Base-by-base conservation (phyloP, 1,139 yeast genomes). In the Hyphopichia khmerensis region DNA sequence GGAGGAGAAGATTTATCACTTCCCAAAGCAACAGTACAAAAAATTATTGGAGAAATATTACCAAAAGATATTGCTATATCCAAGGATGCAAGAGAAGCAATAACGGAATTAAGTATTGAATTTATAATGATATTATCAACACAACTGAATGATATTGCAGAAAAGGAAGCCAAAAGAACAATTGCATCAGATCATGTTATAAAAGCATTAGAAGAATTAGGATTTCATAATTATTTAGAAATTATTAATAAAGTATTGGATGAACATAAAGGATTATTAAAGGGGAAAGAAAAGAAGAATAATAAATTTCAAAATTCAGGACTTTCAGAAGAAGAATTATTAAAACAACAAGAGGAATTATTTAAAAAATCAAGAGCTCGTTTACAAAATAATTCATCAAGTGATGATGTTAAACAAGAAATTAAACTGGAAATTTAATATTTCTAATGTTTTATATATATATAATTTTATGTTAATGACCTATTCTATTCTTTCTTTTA, bases 131-230 rank as follows among this genome's bases (percentile, higher is more conserved):
- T 93, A 49, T 71, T 93, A 40, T 87, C 96, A 11, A 87, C 96
- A 3, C 96, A 90, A 64, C 87, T 95, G 47, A 91, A 95, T 58
- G 99, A 95, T 51, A 89, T 93, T 51, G 98, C 99, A 1, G 99
- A 93, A 57, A 87, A 87, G 56, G 99, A 93, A 59, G 85, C 96
- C 40, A 93, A 93, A 64, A 95, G 93, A 65, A 93, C 99, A 8
- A 93, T 93, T 41, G 96, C 97, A 1, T 86, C 96, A 1, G 99
- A 93, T 60, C 99, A 93, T 62, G 98, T 93, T 38, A 79, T 93
- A 47, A 87, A 85, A 59, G 98, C 99, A 1, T 72, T 93, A 40
- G 85, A 82, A 49, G 96, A 88, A 55, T 73, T 93, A 48, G 99
- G 96, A 36, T 93, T 90, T 64, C 79, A 77, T 42, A 90, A 87